Percentiles rank a stretch among this genome's conserved stretches.
Evolutionary conservation across 2,329 filamentous ascomycete genomes (phyloP).

Genomic region (Sphaerulina populicola): DNA sequence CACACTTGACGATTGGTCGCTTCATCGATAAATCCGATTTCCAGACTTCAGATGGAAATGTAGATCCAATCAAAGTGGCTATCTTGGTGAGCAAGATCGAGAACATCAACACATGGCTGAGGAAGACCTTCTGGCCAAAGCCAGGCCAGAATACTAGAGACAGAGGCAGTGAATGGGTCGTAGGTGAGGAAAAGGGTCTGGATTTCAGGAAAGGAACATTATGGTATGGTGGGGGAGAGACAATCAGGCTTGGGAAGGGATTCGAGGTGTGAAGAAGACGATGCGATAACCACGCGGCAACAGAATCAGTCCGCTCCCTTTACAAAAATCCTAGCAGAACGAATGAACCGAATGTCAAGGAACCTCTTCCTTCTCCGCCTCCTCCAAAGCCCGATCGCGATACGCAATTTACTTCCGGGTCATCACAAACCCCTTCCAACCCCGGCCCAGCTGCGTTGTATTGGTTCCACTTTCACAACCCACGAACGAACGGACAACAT

Average conservation of each 20-base stretch:
- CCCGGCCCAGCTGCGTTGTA: too few species aligned
- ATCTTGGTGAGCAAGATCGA: conserved; percentile 64
- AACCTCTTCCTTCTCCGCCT: too few species aligned
- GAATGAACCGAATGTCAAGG: too few species aligned
- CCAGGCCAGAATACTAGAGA: conserved; percentile 37
- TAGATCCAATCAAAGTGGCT: conserved; percentile 49
- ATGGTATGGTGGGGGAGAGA: conserved; percentile 74
- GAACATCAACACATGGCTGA: conserved; percentile 66
- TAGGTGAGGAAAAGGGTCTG: conserved; percentile 77
- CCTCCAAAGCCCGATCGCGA: too few species aligned
- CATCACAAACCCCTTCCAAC: too few species aligned
- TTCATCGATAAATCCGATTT: conserved; percentile 63
- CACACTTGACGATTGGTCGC: conserved; percentile 78
- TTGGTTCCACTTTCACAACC: too few species aligned
- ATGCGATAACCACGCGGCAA: not conserved
- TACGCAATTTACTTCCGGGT: too few species aligned
- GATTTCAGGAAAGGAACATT: conserved; percentile 65
- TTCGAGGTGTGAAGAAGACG: conserved; percentile 28
- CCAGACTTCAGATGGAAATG: conserved; percentile 35
- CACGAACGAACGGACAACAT: too few species aligned
- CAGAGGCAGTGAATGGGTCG: conserved; percentile 63
- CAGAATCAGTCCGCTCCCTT: too few species aligned
- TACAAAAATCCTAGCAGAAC: too few species aligned
- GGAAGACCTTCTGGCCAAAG: conserved; percentile 59
- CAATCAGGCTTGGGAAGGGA: conserved; percentile 49